Conservation (phyloP, 1,139 yeast species). For the Diutina scorzettiae region DNA sequence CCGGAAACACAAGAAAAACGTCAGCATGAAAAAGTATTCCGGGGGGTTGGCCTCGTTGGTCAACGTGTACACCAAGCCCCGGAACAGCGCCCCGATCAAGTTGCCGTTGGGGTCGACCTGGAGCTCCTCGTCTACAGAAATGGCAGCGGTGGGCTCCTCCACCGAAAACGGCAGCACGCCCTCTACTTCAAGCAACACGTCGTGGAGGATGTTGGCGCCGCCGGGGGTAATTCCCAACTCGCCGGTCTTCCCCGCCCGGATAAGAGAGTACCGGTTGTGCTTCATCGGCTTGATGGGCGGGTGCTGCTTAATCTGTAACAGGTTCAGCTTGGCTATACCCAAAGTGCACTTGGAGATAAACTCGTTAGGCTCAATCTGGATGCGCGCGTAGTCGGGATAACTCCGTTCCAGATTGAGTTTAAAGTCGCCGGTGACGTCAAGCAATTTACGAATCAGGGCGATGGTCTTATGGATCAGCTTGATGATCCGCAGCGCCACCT, state of each 20-base stretch:
- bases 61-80: slow-evolving; percentile 56
- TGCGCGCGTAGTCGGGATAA: slow-evolving; percentile 57
- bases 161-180: background rate
- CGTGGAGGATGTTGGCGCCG: slow-evolving; percentile 44
- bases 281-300: slow-evolving; percentile 12
- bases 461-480: slow-evolving; percentile 39
- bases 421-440: slow-evolving; percentile 59
- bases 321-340: slow-evolving; percentile 41
- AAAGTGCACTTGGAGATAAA: slow-evolving; percentile 51
- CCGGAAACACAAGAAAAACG: slow-evolving; percentile 74
- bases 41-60: slow-evolving; percentile 66
- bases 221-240: slow-evolving; percentile 42
- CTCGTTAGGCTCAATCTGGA: slow-evolving; percentile 49
- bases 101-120: slow-evolving; percentile 38
- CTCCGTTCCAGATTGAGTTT: slow-evolving; percentile 51
- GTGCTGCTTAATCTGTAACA: slow-evolving; percentile 18
- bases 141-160: slow-evolving; percentile 9
- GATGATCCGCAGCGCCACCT: slow-evolving; percentile 54
- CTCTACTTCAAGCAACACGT: slow-evolving; percentile 29
- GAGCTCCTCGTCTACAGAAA: slow-evolving; percentile 29
- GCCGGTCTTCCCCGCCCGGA: slow-evolving; percentile 46
- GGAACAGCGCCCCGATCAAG: slow-evolving; percentile 68
- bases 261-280: slow-evolving; percentile 41
- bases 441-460: slow-evolving; percentile 28
- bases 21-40: slow-evolving; percentile 57